Percentiles rank a stretch among this genome's conserved stretches.
Evolutionary conservation across 2,329 filamentous ascomycete species (phyloP).

Genomic region (Trichoderma guizhouense): DNA sequence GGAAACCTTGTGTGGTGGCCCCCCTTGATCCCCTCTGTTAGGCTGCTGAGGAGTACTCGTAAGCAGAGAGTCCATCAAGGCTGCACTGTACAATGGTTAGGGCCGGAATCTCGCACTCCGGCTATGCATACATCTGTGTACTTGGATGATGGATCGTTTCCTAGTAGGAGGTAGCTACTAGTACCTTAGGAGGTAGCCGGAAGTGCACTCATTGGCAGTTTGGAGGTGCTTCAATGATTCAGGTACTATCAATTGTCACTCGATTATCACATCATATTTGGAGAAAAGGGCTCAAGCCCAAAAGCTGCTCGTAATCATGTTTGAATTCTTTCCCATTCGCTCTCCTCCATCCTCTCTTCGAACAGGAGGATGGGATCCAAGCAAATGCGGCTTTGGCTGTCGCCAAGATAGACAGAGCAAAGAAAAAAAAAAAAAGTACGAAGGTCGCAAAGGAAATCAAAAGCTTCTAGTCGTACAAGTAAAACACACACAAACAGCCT

Average conservation of each 20-base stretch:
- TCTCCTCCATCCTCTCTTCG: background rate
- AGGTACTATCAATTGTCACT: too few relatives aligned
- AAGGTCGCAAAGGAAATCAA: background rate
- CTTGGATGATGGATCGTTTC: background rate
- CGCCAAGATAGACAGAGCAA: conserved; percentile 1
- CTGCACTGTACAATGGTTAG: background rate
- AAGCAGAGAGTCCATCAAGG: background rate
- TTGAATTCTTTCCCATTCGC: conserved; percentile 4
- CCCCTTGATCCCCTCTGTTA: background rate
- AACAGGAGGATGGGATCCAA: background rate
- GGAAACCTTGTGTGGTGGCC: background rate
- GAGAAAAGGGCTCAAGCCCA: background rate
- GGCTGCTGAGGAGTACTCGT: background rate
- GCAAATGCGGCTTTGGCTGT: background rate
- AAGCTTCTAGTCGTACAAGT: conserved; percentile 33
- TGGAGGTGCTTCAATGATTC: too few relatives aligned
- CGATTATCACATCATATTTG: background rate
- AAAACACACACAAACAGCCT: conserved; percentile 23
- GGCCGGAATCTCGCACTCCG: background rate
- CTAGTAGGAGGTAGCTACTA: background rate
- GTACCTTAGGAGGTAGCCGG: background rate
- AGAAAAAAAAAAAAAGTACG: conserved; percentile 15
- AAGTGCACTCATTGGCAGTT: background rate
- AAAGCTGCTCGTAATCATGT: background rate
- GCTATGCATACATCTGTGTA: background rate